Evolutionary conservation across 2,329 filamentous ascomycete genomes (phyloP).

Genomic region (Metarhizium anisopliae): DNA sequence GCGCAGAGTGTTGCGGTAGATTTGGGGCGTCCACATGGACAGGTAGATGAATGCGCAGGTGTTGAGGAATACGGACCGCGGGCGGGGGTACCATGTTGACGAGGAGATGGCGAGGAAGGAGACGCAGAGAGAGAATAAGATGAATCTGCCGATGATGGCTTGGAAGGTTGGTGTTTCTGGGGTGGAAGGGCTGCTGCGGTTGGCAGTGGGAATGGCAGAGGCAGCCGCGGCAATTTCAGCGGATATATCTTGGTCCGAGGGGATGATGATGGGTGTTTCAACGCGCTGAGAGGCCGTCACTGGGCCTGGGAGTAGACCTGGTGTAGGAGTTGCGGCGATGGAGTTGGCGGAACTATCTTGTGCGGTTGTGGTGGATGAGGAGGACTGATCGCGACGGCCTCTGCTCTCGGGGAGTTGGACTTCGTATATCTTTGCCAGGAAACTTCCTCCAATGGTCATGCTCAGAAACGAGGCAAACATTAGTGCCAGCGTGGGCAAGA

Average conservation of each 20-base stretch:
- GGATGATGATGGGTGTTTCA: constrained; percentile 45
- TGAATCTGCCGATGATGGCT: constrained; percentile 46
- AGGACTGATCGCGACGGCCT: constrained; percentile 30
- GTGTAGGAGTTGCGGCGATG: constrained; percentile 7
- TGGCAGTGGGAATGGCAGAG: constrained; percentile 16
- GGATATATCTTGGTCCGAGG: constrained; percentile 55
- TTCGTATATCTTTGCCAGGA: constrained; percentile 51
- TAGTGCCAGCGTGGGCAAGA: constrained; percentile 47
- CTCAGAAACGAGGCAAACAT: constrained; percentile 44
- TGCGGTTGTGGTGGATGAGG: constrained; percentile 11
- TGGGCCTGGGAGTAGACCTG: constrained; percentile 29
- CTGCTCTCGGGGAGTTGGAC: constrained; percentile 48
- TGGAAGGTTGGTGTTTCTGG: constrained; percentile 36
- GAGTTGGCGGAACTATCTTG: constrained; percentile 2
- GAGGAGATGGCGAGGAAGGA: constrained; percentile 52
- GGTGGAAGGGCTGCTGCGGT: constrained; percentile 14
- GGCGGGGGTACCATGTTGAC: constrained; percentile 47
- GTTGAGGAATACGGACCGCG: constrained; percentile 52
- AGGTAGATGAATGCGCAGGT: constrained; percentile 65
- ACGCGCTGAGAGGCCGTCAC: constrained; percentile 25
- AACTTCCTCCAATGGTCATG: constrained; percentile 47
- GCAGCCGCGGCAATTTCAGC: constrained; percentile 45
- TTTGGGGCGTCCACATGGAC: constrained; percentile 88
- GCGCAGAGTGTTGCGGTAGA: constrained; percentile 78
- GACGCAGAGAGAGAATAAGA: constrained; percentile 45